Conservation (phyloP, 2,329 filamentous ascomycete species). For the Lanzia echinophila region DNA sequence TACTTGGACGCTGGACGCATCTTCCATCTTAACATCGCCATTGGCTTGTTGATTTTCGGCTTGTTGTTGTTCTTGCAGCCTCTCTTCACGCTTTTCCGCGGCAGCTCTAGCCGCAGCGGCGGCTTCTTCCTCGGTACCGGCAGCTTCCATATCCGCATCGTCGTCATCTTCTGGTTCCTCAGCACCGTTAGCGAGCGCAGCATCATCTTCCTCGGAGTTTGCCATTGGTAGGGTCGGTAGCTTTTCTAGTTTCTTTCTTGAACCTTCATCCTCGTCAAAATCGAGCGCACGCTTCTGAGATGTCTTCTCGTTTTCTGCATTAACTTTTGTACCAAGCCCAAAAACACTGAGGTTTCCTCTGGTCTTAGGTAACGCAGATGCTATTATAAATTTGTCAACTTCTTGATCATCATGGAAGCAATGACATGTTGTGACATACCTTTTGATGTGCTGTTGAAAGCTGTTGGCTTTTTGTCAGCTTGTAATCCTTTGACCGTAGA, state of each 20-base stretch:
- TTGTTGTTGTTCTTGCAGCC: slow-evolving; percentile 41
- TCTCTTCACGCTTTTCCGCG: slow-evolving; percentile 74
- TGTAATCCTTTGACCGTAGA: slow-evolving; percentile 33
- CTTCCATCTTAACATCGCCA: slow-evolving; percentile 31
- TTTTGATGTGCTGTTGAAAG: slow-evolving; percentile 34
- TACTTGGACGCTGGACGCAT: slow-evolving; percentile 22
- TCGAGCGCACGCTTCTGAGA: slow-evolving; percentile 69
- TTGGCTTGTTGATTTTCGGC: slow-evolving; percentile 33
- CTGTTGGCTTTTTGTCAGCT: slow-evolving; percentile 38
- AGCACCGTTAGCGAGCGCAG: slow-evolving; percentile 49
- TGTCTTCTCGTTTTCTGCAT: slow-evolving; percentile 57
- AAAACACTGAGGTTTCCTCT: slow-evolving; percentile 76
- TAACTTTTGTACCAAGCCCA: slow-evolving; percentile 65
- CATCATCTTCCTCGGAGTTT: slow-evolving; percentile 48
- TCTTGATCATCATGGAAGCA: background rate
- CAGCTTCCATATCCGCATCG: slow-evolving; percentile 69
- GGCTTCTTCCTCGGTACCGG: slow-evolving; percentile 78
- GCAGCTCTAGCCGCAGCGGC: slow-evolving; percentile 79
- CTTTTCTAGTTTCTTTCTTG: slow-evolving; percentile 82
- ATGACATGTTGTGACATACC: slow-evolving; percentile 24
- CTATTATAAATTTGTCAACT: slow-evolving; percentile 19
- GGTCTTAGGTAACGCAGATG: slow-evolving; percentile 56
- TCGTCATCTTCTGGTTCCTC: slow-evolving; percentile 49
- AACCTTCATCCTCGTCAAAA: slow-evolving; percentile 82
- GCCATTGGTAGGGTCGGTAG: slow-evolving; percentile 71